phyloP scores from a whole-genome alignment of 2,329 filamentous ascomycete genomes.

The Daldinia sp. region DNA sequence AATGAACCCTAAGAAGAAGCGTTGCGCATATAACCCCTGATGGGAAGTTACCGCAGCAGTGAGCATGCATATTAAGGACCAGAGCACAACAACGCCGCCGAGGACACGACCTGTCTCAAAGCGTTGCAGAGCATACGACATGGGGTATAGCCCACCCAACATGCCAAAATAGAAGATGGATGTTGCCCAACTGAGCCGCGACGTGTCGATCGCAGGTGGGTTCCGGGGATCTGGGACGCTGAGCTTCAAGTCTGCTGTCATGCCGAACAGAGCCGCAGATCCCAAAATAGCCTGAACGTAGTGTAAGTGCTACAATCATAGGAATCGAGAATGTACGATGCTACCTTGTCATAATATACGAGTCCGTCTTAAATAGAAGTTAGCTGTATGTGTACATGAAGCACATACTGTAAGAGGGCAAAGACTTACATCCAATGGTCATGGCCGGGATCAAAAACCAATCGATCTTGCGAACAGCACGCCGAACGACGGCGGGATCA shows the following conservation, averaged over 20 bases:
- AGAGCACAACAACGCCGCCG: conserved; percentile 68
- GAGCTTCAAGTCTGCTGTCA: conserved; percentile 73
- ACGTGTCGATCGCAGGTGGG: conserved; percentile 69
- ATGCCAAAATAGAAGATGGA: conserved; percentile 84
- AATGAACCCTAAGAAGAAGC: conserved; percentile 70
- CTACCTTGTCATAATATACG: conserved; percentile 74
- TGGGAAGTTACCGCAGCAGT: conserved; percentile 72
- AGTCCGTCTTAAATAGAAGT: conserved; percentile 59
- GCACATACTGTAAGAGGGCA: background rate
- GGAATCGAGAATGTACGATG: background rate
- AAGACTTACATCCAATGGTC: conserved; percentile 58
- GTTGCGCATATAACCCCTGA: conserved; percentile 70
- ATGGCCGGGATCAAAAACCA: conserved; percentile 73
- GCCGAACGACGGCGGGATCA: conserved; percentile 62
- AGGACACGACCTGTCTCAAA: conserved; percentile 72
- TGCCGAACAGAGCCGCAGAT: conserved; percentile 76
- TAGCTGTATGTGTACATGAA: background rate
- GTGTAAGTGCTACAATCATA: background rate
- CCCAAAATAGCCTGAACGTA: conserved; percentile 71
- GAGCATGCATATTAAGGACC: conserved; percentile 72
- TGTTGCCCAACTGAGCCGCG: conserved; percentile 77
- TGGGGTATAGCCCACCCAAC: conserved; percentile 76
- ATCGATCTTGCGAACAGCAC: conserved; percentile 72
- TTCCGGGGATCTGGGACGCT: conserved; percentile 56
- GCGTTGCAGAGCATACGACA: conserved; percentile 74